Evolutionary conservation across 2,329 filamentous ascomycete species (phyloP), one percentile per base, ranked within the genome.

Genomic region (Aspergillus japonicus): DNA sequence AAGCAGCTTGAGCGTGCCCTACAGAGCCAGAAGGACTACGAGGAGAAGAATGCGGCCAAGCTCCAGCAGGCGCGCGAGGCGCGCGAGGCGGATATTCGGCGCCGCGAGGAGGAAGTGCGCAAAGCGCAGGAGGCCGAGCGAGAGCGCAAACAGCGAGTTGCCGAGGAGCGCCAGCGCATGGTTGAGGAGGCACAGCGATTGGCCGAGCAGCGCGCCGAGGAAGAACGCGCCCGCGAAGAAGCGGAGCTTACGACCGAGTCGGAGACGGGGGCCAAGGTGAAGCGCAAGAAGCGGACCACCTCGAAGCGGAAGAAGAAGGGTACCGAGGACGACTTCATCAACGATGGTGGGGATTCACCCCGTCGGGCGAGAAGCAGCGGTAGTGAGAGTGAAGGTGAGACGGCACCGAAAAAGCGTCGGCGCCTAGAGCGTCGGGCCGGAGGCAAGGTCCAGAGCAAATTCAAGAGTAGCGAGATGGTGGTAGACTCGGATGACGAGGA

Each of bases 1-100:
- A 92, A 91, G 69, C 94, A 99, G 75, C 85, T 99, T 12, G 91
- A 96, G 70, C 88, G 92, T 69, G 89, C 91, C 4, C 86, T 94
- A 51, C 88, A 91, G 65, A 89, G 86, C 66, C 95, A 99, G 74
- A 89, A 86, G 63, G 91, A 96, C 64, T 98, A 96, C 75, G 95
- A 99, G 75, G 89, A 92, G 69, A 92, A 91, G 80, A 97, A 98
- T 73, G 91, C 92, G 39, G 87, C 90, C 69, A 96, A 95, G 75
- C 85, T 98, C 3, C 86, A 89, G 62, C 88, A 92, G 56, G 93
- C 95, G 7, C 85, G 90, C 39, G 87, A 90, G 68, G 85, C 87
- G 62, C 89, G 94, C 56, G 90, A 98, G 68, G 89, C 88, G 4
- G 93, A 96, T 73, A 81, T 93, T 21, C 85, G 83, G 61, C 87